Percentiles rank a stretch among this genome's conserved stretches.
phyloP scores from a whole-genome alignment of 148 eudicot genomes.

The Vaccinium macrocarpon region DNA sequence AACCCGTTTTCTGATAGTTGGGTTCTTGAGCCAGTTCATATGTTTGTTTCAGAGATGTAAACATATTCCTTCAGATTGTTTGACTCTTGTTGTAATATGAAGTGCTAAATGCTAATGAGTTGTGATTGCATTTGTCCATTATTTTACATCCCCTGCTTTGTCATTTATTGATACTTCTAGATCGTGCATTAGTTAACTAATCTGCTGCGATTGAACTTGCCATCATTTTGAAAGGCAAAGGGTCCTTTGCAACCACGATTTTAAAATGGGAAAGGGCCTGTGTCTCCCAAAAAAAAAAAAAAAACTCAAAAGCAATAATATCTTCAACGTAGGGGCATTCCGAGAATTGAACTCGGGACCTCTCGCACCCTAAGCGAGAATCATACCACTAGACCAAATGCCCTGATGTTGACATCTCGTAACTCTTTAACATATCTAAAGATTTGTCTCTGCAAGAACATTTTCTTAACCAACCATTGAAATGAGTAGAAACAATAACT shows the following conservation, averaged over 20 bases:
- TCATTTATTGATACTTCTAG: no score
- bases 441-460: no score
- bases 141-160: background rate
- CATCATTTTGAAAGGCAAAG: no score
- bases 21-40: background rate
- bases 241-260: no score
- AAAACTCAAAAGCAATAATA: no score
- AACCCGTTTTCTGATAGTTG: background rate
- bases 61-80: background rate
- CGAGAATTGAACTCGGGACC: slow-evolving; percentile 94
- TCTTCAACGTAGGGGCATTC: slow-evolving; percentile 53
- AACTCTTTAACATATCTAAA: no score
- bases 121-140: background rate
- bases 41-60: background rate
- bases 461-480: no score
- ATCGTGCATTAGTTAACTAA: no score
- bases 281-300: background rate
- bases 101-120: background rate
- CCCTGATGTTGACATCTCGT: slow-evolving; percentile 17
- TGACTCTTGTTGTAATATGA: background rate
- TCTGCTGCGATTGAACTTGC: no score
- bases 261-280: background rate
- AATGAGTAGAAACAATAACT: no score
- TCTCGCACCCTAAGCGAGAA: slow-evolving; percentile 86
- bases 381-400: slow-evolving; percentile 75